phyloP scores from a whole-genome alignment of 129 eudicot species.

The Escallonia rubra region DNA sequence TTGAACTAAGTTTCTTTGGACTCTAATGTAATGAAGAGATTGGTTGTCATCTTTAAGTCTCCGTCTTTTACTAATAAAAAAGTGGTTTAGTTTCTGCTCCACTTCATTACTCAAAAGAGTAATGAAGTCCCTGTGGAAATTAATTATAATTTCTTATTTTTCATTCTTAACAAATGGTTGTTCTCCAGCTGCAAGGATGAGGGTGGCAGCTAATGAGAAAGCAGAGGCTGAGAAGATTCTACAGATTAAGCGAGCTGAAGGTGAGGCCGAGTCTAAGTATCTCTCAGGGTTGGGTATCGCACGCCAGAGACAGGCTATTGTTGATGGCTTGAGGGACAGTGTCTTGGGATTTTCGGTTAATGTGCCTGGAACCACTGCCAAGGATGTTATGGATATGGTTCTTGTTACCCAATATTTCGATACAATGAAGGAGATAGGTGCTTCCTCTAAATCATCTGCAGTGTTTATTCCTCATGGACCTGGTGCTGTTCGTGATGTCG shows the following conservation, averaged over 20 bases:
- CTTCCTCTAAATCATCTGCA: slow-evolving; percentile 69
- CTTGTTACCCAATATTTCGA: slow-evolving; percentile 84
- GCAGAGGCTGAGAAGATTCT: slow-evolving; percentile 85
- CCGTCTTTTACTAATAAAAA: no score
- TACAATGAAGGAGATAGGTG: slow-evolving; percentile 86
- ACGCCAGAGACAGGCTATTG: slow-evolving; percentile 85
- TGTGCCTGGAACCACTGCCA: slow-evolving; percentile 81
- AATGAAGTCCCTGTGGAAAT: no score
- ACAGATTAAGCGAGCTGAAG: slow-evolving; percentile 86
- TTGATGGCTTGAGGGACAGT: slow-evolving; percentile 84
- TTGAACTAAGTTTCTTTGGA: no score
- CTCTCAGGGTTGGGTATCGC: slow-evolving; percentile 80
- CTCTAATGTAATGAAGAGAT: no score
- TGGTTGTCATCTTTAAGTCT: no score
- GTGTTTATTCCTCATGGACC: slow-evolving; percentile 93
- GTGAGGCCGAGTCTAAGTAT: slow-evolving; percentile 85
- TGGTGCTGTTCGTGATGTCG: slow-evolving; percentile 83
- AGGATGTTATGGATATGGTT: slow-evolving; percentile 93
- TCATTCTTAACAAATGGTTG: not conserved
- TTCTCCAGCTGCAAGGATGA: slow-evolving; percentile 69
- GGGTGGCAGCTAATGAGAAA: slow-evolving; percentile 79
- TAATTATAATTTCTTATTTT: not conserved
- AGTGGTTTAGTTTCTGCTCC: no score
- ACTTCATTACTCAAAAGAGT: no score
- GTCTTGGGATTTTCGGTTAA: slow-evolving; percentile 71